Base-by-base conservation (phyloP, 805 yeast genomes). In the Pichia scutulata region DNA sequence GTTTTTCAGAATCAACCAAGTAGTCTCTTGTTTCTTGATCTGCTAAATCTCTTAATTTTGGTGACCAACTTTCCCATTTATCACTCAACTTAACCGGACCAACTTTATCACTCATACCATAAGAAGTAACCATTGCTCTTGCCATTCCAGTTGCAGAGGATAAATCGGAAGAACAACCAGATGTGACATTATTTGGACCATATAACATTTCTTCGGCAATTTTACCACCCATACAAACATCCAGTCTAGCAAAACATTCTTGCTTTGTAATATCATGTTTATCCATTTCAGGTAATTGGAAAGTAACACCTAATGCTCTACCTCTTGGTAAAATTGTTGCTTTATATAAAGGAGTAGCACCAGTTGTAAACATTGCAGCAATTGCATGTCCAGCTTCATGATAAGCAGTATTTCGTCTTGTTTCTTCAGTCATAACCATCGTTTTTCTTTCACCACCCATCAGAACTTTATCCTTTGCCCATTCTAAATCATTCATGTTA, bases 351-450 rank as follows among this genome's bases (percentile, higher is more conserved):
- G 97, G 90, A 3, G 96, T 89, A 4, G 99, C 97, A 19, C 95
- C 97, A 16, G 84, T 82, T 6, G 97, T 88, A 67, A 77, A 93
- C 81, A 93, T 77, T 12, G 99, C 98, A 86, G 92, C 89, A 51
- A 93, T 88, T 5, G 99, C 99, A 70, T 93, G 99, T 4, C 99
- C 99, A 19, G 99, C 99, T 72, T 93, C 99, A 70, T 93, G 99
- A 68, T 83, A 93, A 1, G 99, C 99, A 18, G 99, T 93, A 57
- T 92, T 89, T 60, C 79, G 81, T 68, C 97, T 80, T 0, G 95
- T 80, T 54, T 92, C 97, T 66, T 93, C 97, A 26, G 99, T 90
- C 73, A 93, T 79, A 39, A 93, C 97, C 98, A 92, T 92, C 24
- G 96, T 87, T 70, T 87, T 88, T 67, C 95, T 86, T 60, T 95